Conservation (phyloP, 257 asterid genomes). For the Echites panduratus region DNA sequence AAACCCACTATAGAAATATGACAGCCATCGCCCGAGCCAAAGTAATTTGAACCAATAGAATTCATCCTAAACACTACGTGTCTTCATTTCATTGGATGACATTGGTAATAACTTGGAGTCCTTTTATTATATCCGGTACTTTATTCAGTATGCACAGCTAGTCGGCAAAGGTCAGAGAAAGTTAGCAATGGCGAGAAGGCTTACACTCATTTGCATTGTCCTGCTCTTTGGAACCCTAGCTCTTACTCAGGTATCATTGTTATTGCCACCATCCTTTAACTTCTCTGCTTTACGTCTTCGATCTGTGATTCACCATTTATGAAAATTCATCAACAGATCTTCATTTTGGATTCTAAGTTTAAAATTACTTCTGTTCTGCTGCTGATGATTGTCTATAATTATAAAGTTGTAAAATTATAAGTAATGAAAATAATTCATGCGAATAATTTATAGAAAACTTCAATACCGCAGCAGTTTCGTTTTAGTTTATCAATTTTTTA, state of each 20-base stretch:
- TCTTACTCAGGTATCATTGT: constrained; percentile 37
- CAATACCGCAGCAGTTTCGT: neutral
- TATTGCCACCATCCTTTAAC: neutral
- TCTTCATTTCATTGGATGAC: neutral
- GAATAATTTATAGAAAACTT: neutral
- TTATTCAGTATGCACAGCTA: no score
- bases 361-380: neutral
- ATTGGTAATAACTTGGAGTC: neutral
- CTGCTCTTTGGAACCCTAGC: constrained; percentile 32
- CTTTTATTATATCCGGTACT: neutral
- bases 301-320: constrained; percentile 2
- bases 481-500: neutral
- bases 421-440: neutral
- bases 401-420: neutral
- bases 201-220: constrained; percentile 23
- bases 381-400: neutral
- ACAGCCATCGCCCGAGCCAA: neutral
- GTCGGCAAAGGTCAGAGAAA: neutral
- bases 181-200: constrained; percentile 30
- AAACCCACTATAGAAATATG: neutral
- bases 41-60: constrained; percentile 6
- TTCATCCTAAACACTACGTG: constrained; percentile 14
- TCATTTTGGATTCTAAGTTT: neutral
- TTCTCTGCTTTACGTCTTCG: neutral
- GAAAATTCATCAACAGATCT: neutral